Percentiles rank a stretch among this genome's conserved stretches.
Evolutionary conservation across 2,329 filamentous ascomycete genomes (phyloP).

Genomic region (Diplodia scrobiculata): DNA sequence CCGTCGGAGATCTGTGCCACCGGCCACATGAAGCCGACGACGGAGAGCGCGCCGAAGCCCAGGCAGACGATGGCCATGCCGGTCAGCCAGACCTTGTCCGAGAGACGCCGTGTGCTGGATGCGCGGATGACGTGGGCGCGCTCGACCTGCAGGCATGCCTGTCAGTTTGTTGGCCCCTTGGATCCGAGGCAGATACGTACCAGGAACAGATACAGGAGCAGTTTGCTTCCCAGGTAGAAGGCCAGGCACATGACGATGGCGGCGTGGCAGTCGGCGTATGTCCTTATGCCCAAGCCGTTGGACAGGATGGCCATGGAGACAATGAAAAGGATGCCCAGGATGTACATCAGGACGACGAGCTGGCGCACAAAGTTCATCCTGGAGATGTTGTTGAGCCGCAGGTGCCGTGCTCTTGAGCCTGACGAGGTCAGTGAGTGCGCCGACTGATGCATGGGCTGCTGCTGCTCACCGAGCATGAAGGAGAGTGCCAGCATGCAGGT

Average conservation of each 20-base stretch:
- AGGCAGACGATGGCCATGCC: constrained; percentile 24
- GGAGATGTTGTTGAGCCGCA: constrained; percentile 32
- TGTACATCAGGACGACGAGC: constrained; percentile 42
- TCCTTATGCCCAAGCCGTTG: constrained; percentile 38
- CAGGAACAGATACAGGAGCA: constrained; percentile 34
- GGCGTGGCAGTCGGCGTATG: constrained; percentile 37
- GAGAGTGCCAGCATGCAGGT: constrained; percentile 38
- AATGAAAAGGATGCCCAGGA: constrained; percentile 43
- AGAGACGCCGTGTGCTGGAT: constrained; percentile 38
- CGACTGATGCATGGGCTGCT: too few species aligned
- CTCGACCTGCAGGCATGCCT: constrained; percentile 44
- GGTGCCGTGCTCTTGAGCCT: constrained; percentile 37
- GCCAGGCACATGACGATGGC: constrained; percentile 45
- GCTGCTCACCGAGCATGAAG: constrained; percentile 35
- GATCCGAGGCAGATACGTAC: constrained; percentile 20
- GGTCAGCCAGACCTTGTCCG: constrained; percentile 43
- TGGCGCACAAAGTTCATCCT: constrained; percentile 39
- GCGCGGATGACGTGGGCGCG: constrained; percentile 45
- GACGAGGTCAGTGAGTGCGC: not conserved
- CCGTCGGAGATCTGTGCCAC: not conserved
- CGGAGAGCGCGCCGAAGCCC: constrained; percentile 36
- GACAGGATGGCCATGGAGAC: constrained; percentile 41
- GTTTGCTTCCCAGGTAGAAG: constrained; percentile 44
- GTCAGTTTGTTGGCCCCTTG: not conserved
- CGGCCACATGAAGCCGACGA: constrained; percentile 36